phyloP scores from a whole-genome alignment of 306 rosid species.

The Gastrolobium bilobum region DNA sequence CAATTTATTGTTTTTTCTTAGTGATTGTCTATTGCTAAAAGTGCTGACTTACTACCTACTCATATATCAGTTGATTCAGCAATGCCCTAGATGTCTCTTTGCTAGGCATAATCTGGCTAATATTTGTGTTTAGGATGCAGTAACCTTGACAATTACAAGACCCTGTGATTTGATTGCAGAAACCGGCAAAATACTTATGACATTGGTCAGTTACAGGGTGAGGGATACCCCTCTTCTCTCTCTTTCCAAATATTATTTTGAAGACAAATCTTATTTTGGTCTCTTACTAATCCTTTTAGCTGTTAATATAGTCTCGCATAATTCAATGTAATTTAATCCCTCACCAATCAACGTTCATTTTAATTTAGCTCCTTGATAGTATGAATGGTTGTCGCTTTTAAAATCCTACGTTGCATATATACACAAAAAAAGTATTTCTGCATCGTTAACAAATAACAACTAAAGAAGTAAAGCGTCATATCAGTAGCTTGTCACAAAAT shows the following conservation, averaged over 20 bases:
- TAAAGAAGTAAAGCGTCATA: neutral
- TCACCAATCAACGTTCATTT: neutral
- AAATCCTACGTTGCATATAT: neutral
- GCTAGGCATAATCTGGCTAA: constrained; percentile 27
- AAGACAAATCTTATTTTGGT: neutral
- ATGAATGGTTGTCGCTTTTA: neutral
- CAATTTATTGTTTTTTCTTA: neutral
- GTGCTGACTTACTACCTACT: neutral
- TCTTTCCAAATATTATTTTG: neutral
- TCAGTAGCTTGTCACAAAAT: neutral
- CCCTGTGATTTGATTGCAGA: constrained; percentile 17
- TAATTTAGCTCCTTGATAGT: neutral
- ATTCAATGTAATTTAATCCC: neutral
- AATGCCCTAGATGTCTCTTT: constrained; percentile 1
- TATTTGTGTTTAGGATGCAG: neutral
- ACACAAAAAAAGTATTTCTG: neutral
- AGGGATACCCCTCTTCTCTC: neutral
- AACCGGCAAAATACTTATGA: neutral
- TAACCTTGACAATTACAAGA: neutral
- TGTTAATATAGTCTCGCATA: neutral
- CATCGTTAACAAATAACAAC: neutral
- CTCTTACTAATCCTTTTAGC: neutral
- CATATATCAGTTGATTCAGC: constrained; percentile 10
- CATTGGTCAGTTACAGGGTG: neutral
- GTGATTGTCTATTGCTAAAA: neutral